A percentile compares a stretch with the other conserved stretches of the same genome.
These are phyloP conservation scores for Kernera saxatilis DNA, from an alignment of 345 rosid species.

Conservation along the genomic window DNA sequence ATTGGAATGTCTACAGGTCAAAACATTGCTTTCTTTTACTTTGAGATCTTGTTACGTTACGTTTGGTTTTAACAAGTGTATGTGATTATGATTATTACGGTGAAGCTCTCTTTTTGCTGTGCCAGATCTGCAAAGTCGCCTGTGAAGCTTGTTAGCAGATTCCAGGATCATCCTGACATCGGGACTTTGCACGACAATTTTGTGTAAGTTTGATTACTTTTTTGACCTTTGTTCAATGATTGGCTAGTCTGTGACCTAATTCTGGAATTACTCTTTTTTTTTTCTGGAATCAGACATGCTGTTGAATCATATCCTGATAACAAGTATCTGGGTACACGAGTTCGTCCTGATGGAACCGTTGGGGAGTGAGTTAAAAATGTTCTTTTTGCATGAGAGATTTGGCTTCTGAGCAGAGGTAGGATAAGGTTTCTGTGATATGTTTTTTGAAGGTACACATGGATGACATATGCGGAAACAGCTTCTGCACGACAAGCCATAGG, in stretches of 20 bases:
- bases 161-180: conserved; percentile 68
- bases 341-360: conserved; percentile 56
- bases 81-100: background rate
- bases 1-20: conserved; percentile 88
- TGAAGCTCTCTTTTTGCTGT: background rate
- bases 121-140: conserved; percentile 69
- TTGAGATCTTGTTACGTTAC: background rate
- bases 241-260: background rate
- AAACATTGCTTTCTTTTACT: background rate
- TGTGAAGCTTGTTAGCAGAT: conserved; percentile 48
- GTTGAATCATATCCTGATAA: conserved; percentile 49
- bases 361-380: conserved; percentile 62
- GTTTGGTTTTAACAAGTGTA: background rate
- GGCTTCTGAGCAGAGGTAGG: background rate
- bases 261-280: background rate
- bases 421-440: conserved; percentile 3
- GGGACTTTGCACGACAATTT: conserved; percentile 79
- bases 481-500: conserved; percentile 74
- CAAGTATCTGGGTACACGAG: conserved; percentile 81
- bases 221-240: background rate
- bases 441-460: conserved; percentile 71
- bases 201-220: conserved; percentile 37
- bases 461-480: conserved; percentile 80
- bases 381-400: background rate
- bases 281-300: conserved; percentile 43